These are phyloP conservation scores for Chlorella sorokiniana DNA, from an alignment of 139 green algal genomes.

Conservation along the genomic window DNA sequence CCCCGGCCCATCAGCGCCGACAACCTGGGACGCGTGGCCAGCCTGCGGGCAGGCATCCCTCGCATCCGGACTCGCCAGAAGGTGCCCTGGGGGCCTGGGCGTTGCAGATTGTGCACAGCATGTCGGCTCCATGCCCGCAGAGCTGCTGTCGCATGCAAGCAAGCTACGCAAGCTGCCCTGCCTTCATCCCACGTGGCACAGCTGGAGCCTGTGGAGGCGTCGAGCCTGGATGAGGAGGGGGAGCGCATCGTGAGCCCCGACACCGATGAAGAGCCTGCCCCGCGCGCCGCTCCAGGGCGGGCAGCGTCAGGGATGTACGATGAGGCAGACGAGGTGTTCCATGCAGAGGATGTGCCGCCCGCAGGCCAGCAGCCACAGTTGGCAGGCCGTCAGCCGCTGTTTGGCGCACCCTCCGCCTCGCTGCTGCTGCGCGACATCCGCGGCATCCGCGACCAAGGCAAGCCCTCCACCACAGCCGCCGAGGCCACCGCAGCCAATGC, in stretches of 20 bases:
- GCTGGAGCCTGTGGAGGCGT: no score
- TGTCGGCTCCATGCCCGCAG: no score
- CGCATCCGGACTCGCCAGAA: neutral
- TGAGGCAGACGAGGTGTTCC: no score
- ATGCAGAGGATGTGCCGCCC: neutral
- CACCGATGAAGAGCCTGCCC: no score
- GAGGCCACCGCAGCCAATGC: neutral
- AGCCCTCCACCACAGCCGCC: neutral
- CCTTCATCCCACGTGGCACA: no score
- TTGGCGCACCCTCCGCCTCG: neutral
- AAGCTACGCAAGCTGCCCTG: no score
- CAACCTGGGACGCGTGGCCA: neutral
- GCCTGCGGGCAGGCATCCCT: neutral
- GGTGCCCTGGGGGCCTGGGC: neutral
- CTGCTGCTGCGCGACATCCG: slow-evolving; percentile 3
- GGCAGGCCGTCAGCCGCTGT: neutral
- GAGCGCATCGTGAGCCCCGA: no score
- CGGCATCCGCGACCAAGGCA: neutral
- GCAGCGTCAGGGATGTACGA: no score
- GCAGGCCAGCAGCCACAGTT: neutral
- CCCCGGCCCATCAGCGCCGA: neutral
- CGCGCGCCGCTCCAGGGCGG: no score
- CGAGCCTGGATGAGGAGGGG: no score
- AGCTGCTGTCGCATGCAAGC: no score
- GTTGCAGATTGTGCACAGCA: neutral